These are phyloP conservation scores for Cercospora zeina DNA, from an alignment of 2,329 filamentous ascomycete species.

Conservation along the genomic window DNA sequence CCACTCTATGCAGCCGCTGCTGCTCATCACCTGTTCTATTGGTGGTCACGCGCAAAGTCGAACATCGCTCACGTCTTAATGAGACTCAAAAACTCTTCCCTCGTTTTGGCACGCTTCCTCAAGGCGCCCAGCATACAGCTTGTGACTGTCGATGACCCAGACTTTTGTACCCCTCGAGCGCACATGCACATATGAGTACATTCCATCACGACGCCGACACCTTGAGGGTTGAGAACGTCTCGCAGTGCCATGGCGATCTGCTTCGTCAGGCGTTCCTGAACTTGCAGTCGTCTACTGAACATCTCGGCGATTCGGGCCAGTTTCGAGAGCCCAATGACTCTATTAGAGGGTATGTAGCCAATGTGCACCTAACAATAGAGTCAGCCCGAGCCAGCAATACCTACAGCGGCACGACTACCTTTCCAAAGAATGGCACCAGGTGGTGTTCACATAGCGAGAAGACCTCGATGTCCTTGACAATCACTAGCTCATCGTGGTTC, in stretches of 20 bases:
- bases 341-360: slow-evolving; percentile 88
- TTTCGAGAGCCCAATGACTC: slow-evolving; percentile 94
- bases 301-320: slow-evolving; percentile 94
- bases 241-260: slow-evolving; percentile 93
- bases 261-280: slow-evolving; percentile 94
- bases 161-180: slow-evolving; percentile 97
- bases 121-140: slow-evolving; percentile 98
- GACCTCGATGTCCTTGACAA: slow-evolving; percentile 95
- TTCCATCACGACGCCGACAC: slow-evolving; percentile 96
- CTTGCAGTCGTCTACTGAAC: slow-evolving; percentile 89
- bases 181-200: slow-evolving; percentile 97
- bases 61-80: slow-evolving; percentile 5
- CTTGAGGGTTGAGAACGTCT: slow-evolving; percentile 88
- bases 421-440: slow-evolving; percentile 92
- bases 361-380: slow-evolving; percentile 81
- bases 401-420: slow-evolving; percentile 55
- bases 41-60: background rate
- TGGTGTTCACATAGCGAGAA: slow-evolving; percentile 97
- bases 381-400: slow-evolving; percentile 11
- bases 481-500: slow-evolving; percentile 94
- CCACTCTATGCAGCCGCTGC: background rate
- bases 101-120: slow-evolving; percentile 85
- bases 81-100: slow-evolving; percentile 85
- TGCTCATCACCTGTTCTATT: background rate
- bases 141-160: slow-evolving; percentile 80